These are phyloP conservation scores for Auricularia heimuer DNA, from an alignment of 768 basidiomycete genomes.

Conservation along the genomic window DNA sequence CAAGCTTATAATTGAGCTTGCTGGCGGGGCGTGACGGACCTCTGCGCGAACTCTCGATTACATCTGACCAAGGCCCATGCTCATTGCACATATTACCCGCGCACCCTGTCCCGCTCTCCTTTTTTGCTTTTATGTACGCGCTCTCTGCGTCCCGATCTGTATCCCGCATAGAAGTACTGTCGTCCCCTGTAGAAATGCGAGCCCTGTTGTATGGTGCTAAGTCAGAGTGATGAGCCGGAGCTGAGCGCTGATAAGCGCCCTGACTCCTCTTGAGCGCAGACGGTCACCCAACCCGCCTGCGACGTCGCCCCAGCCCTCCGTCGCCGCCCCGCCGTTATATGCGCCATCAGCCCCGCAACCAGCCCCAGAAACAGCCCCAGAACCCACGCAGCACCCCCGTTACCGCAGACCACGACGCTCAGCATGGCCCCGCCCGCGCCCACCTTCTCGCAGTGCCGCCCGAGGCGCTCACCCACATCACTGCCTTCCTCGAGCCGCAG, in stretches of 20 bases:
- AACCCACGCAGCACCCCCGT: not conserved
- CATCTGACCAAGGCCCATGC: too few species aligned
- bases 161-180: not conserved
- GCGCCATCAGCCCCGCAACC: not conserved
- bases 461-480: constrained; percentile 70
- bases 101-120: not conserved
- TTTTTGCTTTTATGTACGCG: constrained; percentile 1
- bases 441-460: constrained; percentile 46
- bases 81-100: too few species aligned
- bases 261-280: not conserved
- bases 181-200: not conserved
- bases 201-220: not conserved
- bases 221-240: not conserved
- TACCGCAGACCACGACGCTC: not conserved
- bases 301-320: not conserved
- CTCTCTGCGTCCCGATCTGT: not conserved
- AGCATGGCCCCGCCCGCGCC: not conserved
- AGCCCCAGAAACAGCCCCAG: not conserved
- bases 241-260: not conserved
- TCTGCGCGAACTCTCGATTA: too few species aligned
- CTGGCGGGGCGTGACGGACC: constrained; percentile 36
- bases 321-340: not conserved
- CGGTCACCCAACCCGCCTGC: not conserved
- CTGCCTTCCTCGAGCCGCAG: constrained; percentile 57
- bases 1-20: constrained; percentile 85